These are phyloP conservation scores for Tetrastigma voinierianum DNA, from an alignment of 164 flowering plant species.

Conservation along the genomic window DNA sequence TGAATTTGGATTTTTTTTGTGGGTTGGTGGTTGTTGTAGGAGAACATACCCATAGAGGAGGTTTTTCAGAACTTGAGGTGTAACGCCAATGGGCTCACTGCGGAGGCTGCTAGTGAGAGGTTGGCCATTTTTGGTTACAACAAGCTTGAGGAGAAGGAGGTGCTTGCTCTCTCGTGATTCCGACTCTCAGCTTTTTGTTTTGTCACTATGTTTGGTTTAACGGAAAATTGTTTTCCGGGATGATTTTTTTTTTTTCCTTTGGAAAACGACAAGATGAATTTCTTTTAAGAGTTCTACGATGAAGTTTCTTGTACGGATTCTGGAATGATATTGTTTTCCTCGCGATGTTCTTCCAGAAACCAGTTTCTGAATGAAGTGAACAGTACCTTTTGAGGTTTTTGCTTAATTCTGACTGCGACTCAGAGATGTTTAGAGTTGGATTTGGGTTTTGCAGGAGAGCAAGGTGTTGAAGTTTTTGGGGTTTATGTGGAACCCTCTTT, in stretches of 20 bases:
- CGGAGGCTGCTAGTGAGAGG: constrained; percentile 59
- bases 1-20: constrained; percentile 4
- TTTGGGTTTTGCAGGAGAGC: constrained; percentile 63
- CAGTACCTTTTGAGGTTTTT: constrained; percentile 30
- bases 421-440: not conserved
- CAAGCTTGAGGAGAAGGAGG: constrained; percentile 84
- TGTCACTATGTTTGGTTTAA: not conserved
- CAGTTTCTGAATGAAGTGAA: too few relatives aligned
- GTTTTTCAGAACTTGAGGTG: constrained; percentile 75
- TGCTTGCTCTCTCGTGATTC: constrained; percentile 2
- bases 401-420: not conserved
- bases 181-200: not conserved
- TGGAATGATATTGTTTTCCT: too few relatives aligned
- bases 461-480: constrained; percentile 85
- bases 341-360: too few relatives aligned
- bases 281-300: not conserved
- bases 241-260: not conserved
- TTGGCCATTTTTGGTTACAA: constrained; percentile 61
- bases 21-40: constrained; percentile 41
- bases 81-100: constrained; percentile 52
- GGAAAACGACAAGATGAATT: not conserved
- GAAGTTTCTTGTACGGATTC: too few relatives aligned
- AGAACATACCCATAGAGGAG: constrained; percentile 78
- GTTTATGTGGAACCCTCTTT: constrained; percentile 95
- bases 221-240: not conserved